Conservation (phyloP, 371 early-diverging fungal genomes). For the Mucor sp. region DNA sequence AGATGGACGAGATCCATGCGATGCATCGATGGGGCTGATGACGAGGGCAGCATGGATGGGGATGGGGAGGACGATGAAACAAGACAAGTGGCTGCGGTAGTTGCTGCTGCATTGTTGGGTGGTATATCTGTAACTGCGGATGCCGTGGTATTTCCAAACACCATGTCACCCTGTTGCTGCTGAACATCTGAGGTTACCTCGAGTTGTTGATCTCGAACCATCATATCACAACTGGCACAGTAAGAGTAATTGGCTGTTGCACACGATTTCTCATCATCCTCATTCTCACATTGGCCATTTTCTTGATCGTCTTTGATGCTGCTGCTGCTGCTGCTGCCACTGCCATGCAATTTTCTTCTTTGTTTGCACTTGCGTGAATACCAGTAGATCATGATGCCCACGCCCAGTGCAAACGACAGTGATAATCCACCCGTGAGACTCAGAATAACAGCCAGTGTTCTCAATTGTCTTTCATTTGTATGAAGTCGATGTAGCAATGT, state of each 20-base stretch:
- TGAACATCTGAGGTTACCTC: not conserved
- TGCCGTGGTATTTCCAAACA: not conserved
- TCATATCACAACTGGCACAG: not conserved
- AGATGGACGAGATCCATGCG: not conserved
- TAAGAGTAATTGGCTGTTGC: not conserved
- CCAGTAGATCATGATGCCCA: conserved; percentile 31
- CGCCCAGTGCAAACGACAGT: conserved; percentile 25
- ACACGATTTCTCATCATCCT: conserved; percentile 2
- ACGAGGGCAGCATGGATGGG: not conserved
- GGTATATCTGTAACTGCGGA: not conserved
- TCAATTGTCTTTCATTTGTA: conserved; percentile 24
- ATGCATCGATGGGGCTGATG: not conserved
- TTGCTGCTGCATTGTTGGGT: not conserved
- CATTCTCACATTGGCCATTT: too few relatives aligned
- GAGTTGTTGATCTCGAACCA: not conserved
- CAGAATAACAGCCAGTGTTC: conserved; percentile 24
- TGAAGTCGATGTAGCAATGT: conserved; percentile 20
- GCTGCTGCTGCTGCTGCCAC: too few relatives aligned
- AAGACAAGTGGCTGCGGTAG: not conserved
- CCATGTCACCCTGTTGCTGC: not conserved
- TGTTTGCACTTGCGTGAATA: conserved; percentile 16
- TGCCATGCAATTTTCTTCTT: conserved; percentile 1
- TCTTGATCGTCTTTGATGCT: not conserved
- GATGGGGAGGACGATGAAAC: not conserved
- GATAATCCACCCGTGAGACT: conserved; percentile 26